Conservation (phyloP, 768 basidiomycete genomes). For the Neoboletus brunneissimus region DNA sequence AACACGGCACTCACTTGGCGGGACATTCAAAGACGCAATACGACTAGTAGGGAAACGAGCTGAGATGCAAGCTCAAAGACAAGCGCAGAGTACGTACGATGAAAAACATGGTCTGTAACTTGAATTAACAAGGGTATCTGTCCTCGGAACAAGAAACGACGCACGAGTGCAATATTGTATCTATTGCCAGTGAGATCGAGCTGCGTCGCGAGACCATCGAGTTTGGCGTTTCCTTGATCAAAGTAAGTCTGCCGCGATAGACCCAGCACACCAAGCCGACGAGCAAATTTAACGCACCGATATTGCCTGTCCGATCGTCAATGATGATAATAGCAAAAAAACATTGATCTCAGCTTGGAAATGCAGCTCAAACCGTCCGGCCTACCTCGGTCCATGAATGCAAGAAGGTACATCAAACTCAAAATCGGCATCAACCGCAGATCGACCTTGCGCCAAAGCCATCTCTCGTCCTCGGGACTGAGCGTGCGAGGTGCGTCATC, state of each 20-base stretch:
- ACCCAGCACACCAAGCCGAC: neutral
- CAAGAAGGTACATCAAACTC: slow-evolving; percentile 56
- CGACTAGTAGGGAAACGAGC: slow-evolving; percentile 7
- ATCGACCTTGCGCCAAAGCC: slow-evolving; percentile 60
- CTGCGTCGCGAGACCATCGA: slow-evolving; percentile 59
- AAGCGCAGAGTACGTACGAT: slow-evolving; percentile 42
- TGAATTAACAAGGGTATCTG: too few relatives aligned
- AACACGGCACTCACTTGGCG: slow-evolving; percentile 46
- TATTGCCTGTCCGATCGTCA: slow-evolving; percentile 52
- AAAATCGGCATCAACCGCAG: slow-evolving; percentile 56
- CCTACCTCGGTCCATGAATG: slow-evolving; percentile 62
- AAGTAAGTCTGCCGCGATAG: neutral
- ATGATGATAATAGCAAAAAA: neutral
- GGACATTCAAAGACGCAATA: slow-evolving; percentile 58
- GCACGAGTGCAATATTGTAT: slow-evolving; percentile 66
- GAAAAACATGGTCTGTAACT: slow-evolving; percentile 77
- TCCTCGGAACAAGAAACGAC: too few relatives aligned
- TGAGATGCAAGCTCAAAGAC: neutral
- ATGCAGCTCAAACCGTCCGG: neutral
- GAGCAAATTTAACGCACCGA: slow-evolving; percentile 40
- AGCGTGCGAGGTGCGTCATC: slow-evolving; percentile 5
- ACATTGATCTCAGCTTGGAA: neutral
- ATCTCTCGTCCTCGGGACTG: slow-evolving; percentile 43
- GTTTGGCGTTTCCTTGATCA: slow-evolving; percentile 53
- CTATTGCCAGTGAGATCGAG: slow-evolving; percentile 54